Evolutionary conservation across 805 yeast genomes (phyloP), one percentile per base, ranked within the genome.

Genomic region (Torulaspora franciscae): DNA sequence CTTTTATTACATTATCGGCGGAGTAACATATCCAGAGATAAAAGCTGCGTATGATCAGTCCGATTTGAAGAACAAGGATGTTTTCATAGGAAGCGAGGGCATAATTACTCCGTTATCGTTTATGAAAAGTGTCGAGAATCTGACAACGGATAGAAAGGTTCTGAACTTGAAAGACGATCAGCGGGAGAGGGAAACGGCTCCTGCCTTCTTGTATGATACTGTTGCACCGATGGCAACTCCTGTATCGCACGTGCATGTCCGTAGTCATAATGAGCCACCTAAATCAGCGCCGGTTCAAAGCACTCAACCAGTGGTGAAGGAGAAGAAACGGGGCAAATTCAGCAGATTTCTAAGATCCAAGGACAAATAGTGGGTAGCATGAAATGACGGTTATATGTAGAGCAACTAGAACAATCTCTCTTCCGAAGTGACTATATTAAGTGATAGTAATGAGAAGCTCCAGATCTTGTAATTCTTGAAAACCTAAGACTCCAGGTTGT

Each of bases 1-100:
- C 6, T 77, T 90, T 52, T 77, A 89, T 45, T 93, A 80, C 58
- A 76, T 88, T 23, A 83, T 95, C 1, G 99, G 99, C 17, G 99
- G 98, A 7, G 66, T 85, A 15, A 87, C 98, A 0, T 78, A 83
- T 52, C 76, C 90, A 2, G 99, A 93, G 64, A 68, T 84, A 24
- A 76, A 91, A 50, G 75, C 86, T 9, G 80, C 82, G 3, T 82
- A 85, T 55, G 91, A 86, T 50, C 71, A 88, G 37, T 76, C 87
- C 7, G 65, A 69, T 13, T 63, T 73, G 36, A 71, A 78, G 46
- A 78, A 83, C 57, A 82, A 79, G 59, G 95, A 88, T 49, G 75
- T 93, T 13, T 78, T 83, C 48, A 67, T 91, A 46, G 98, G 98
- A 0, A 80, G 90, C 10, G 95, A 85, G 60, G 80, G 83, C 42